A percentile compares a stretch with the other conserved stretches of the same genome.
These are phyloP conservation scores for Paramecium primaurelia DNA, from an alignment of 73 alveolate genomes.

Conservation along the genomic window DNA sequence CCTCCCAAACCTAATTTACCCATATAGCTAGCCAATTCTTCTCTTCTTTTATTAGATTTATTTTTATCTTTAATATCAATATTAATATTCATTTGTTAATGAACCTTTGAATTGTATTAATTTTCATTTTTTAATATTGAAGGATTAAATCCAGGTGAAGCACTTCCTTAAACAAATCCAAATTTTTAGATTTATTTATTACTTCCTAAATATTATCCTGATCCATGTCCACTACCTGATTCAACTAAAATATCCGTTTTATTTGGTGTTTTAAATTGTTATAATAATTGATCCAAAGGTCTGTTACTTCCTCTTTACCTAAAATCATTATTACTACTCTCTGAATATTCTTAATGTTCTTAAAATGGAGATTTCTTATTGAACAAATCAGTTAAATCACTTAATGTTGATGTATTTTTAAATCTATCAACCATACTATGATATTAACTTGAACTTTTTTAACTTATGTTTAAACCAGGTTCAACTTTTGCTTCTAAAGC, in stretches of 20 bases:
- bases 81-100: background rate
- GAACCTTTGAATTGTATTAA: background rate
- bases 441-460: background rate
- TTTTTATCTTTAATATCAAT: background rate
- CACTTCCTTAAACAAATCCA: background rate
- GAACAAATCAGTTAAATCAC: constrained; percentile 4
- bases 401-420: background rate
- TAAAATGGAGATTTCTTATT: background rate
- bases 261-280: background rate
- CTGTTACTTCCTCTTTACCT: background rate
- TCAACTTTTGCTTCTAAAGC: constrained; percentile 6
- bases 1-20: constrained; percentile 41
- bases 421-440: background rate
- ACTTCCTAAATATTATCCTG: background rate
- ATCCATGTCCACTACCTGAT: background rate
- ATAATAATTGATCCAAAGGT: background rate
- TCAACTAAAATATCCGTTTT: background rate
- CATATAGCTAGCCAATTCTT: constrained; percentile 3
- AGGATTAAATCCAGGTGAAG: background rate
- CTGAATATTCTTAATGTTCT: background rate
- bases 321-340: background rate
- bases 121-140: background rate
- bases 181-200: background rate
- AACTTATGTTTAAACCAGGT: background rate
- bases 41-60: constrained; percentile 31